phyloP scores from a whole-genome alignment of 2,329 filamentous ascomycete species.

The Sporothrix globosa region DNA sequence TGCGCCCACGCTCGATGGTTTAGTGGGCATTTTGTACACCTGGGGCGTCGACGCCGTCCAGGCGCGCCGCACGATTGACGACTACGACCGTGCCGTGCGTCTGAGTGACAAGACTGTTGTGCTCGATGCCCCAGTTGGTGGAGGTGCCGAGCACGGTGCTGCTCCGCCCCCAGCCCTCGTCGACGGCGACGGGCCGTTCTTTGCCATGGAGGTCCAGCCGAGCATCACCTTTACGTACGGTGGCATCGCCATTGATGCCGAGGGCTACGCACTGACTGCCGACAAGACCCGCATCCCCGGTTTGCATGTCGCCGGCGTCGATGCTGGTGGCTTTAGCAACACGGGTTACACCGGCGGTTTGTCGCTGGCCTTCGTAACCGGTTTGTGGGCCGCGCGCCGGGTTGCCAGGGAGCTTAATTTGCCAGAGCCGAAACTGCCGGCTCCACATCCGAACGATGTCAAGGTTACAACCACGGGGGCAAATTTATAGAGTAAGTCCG shows the following conservation, averaged over 20 bases:
- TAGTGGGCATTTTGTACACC: not conserved
- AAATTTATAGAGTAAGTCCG: not conserved
- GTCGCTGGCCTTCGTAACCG: conserved; percentile 16
- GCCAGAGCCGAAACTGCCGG: conserved; percentile 7
- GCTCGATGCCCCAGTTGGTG: conserved; percentile 3
- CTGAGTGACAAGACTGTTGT: not conserved
- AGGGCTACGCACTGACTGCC: conserved; percentile 10
- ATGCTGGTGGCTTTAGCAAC: conserved; percentile 23
- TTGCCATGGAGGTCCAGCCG: conserved; percentile 24
- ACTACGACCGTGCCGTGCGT: conserved; percentile 2
- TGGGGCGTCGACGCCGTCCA: conserved; percentile 18
- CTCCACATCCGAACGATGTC: not conserved
- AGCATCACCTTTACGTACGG: conserved; percentile 20
- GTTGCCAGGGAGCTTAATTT: conserved; percentile 3
- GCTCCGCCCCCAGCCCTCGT: not conserved
- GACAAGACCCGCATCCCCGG: conserved; percentile 8
- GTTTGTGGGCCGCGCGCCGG: not conserved
- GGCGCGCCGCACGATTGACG: conserved; percentile 8
- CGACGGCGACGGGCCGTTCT: conserved; percentile 10
- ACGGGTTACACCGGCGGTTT: conserved; percentile 7
- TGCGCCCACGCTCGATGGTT: not conserved
- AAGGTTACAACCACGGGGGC: not conserved
- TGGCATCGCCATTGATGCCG: conserved; percentile 14
- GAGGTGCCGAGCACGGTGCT: not conserved
- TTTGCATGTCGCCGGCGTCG: conserved; percentile 11